Percentiles rank a stretch among this genome's conserved stretches.
Conservation (phyloP, 331 rosid genomes). For the Stylosanthes scabra region DNA sequence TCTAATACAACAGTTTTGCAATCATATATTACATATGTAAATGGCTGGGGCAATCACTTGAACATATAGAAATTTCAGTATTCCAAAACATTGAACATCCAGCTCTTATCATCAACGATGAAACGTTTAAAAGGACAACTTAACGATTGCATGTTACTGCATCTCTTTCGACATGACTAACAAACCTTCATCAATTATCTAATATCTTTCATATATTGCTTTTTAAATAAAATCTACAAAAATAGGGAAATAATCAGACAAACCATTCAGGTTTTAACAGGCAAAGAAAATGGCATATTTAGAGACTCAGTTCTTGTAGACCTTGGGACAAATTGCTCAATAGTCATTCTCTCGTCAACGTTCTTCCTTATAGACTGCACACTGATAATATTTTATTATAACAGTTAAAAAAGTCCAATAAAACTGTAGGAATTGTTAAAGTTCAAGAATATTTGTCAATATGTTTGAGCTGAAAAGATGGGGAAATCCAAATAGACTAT, state of each 20-base stretch:
- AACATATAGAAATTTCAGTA: background rate
- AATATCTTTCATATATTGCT: background rate
- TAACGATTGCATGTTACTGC: background rate
- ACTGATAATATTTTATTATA: background rate
- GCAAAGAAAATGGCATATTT: background rate
- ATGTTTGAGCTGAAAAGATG: background rate
- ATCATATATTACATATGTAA: conserved; percentile 15
- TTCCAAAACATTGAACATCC: conserved; percentile 9
- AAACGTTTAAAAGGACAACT: background rate
- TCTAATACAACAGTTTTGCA: background rate
- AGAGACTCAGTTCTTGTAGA: background rate
- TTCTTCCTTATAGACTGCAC: background rate
- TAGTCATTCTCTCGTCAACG: background rate
- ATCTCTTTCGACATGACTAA: background rate
- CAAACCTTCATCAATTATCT: conserved; percentile 15
- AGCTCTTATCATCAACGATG: background rate
- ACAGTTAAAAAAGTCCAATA: background rate
- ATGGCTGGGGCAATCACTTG: background rate
- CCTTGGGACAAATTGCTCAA: background rate
- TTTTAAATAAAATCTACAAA: background rate
- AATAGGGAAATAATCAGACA: background rate
- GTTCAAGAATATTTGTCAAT: background rate
- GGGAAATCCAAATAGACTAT: background rate
- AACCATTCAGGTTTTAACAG: background rate
- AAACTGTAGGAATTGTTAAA: background rate